Evolutionary conservation across 306 rosid genomes (phyloP).

Genomic region (Sicyos edulis): DNA sequence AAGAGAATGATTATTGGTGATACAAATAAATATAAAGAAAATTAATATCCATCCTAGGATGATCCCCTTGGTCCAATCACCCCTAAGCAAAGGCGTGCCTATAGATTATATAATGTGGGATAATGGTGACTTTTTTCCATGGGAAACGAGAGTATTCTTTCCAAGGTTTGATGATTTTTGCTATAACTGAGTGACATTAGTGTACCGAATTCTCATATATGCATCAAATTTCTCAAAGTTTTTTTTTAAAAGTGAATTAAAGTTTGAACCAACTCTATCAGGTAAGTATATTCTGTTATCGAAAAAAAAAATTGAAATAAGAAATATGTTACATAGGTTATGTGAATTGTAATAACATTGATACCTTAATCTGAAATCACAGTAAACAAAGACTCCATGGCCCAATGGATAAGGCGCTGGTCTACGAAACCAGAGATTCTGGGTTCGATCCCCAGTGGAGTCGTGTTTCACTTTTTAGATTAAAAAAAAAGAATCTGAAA

Average conservation of each 20-base stretch:
- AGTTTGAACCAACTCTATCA: neutral
- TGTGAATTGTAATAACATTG: no score
- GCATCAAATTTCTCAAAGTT: neutral
- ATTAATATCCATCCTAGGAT: no score
- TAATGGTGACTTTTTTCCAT: neutral
- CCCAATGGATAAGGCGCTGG: constrained; percentile 99
- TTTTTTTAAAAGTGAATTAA: neutral
- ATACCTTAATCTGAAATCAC: no score
- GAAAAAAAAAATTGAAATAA: no score
- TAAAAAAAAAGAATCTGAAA: neutral
- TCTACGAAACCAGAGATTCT: constrained; percentile 90
- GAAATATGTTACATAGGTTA: no score
- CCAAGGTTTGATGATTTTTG: no score
- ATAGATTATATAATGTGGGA: neutral
- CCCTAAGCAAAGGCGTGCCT: neutral
- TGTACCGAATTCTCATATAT: neutral
- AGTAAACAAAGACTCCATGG: constrained; percentile 23
- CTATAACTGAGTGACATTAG: no score
- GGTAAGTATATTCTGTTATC: no score
- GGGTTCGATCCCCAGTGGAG: constrained; percentile 88
- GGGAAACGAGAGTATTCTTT: neutral
- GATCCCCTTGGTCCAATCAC: neutral
- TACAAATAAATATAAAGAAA: no score
- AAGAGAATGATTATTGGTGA: no score
- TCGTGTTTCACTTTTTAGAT: neutral